Base-by-base conservation (phyloP, 2,329 filamentous ascomycete genomes). In the Coniochaeta sp. region DNA sequence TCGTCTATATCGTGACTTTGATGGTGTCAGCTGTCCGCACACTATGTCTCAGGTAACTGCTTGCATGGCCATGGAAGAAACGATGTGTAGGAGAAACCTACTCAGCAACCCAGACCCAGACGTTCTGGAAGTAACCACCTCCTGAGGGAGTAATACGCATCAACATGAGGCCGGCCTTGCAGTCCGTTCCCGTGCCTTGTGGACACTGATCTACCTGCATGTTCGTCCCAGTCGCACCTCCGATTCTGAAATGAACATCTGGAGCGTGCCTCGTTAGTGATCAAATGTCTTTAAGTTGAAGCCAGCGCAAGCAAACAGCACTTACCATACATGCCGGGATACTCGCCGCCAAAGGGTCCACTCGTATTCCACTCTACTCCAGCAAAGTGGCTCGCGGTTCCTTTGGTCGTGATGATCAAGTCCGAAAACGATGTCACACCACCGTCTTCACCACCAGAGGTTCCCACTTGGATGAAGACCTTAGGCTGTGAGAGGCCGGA, bases 161-260 rank as follows among this genome's bases (percentile, higher is more conserved):
- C 38, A 82, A 65, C 40, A 81, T 60, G 67, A 85, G 28, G 28
- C 28, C 28, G 28, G 28, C 28, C 28, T 31, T 31, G 28, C 28
- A 31, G 28, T 31, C 28, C 28, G 28, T 31, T 31, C 28, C 28
- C 28, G 28, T 31, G 28, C 28, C 28, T 31, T 75, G 75, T 7
- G 81, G 81, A 60, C 86, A 90, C n/a, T 75, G 82, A 68, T 83
- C 77, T 34, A 81, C 80, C 68, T 87, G 83, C 7, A 91, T 79
- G 59, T 85, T 74, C 24, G 87, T 88, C 55, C 88, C 88, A 4
- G 81, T 81, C 28, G 81, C 83, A 26, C 89, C 89, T 64, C 88
- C 89, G 62, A 92, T 81, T 64, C 89, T 85, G 72, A 89, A 81
- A 72, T 92, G 89, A 9, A 84, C 82, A 68, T 91, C 89, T 88